Percentiles rank a stretch among this genome's conserved stretches.
Conservation (phyloP, 2,329 filamentous ascomycete genomes). For the Botryotinia convoluta region DNA sequence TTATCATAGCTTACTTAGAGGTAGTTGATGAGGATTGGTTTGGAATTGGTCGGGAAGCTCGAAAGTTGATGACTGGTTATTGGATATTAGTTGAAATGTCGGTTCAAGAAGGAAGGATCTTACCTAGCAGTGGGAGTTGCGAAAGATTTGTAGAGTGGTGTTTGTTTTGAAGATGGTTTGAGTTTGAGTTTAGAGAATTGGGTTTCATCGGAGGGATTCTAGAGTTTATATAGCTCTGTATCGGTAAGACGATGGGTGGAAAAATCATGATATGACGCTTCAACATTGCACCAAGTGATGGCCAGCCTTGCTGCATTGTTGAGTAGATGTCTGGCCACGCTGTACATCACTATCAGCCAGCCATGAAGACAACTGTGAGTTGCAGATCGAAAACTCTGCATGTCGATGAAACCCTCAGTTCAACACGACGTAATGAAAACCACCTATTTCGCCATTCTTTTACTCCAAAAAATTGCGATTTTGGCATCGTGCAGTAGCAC, state of each 20-base stretch:
- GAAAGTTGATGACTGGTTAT: neutral
- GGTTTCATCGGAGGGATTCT: neutral
- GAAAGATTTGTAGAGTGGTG: neutral
- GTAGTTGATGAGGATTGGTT: neutral
- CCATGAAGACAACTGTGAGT: neutral
- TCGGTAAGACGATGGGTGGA: neutral
- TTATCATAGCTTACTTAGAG: neutral
- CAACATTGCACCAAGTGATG: neutral
- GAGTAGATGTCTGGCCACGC: neutral
- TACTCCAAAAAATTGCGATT: neutral
- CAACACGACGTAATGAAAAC: neutral
- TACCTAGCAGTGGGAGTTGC: slow-evolving; percentile 5
- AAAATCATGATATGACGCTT: neutral
- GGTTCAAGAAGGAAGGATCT: neutral
- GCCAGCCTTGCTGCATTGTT: neutral
- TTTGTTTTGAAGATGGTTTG: neutral
- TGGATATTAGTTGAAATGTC: neutral
- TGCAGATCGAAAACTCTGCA: neutral
- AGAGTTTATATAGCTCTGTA: slow-evolving; percentile 12
- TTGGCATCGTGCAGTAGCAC: neutral
- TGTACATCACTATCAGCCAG: neutral
- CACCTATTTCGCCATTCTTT: neutral
- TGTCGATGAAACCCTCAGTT: neutral
- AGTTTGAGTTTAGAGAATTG: neutral
- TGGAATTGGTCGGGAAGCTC: neutral